Percentiles rank a stretch among this genome's conserved stretches.
Evolutionary conservation across 768 basidiomycete genomes (phyloP).

Genomic region (Phaeotremella skinneri): DNA sequence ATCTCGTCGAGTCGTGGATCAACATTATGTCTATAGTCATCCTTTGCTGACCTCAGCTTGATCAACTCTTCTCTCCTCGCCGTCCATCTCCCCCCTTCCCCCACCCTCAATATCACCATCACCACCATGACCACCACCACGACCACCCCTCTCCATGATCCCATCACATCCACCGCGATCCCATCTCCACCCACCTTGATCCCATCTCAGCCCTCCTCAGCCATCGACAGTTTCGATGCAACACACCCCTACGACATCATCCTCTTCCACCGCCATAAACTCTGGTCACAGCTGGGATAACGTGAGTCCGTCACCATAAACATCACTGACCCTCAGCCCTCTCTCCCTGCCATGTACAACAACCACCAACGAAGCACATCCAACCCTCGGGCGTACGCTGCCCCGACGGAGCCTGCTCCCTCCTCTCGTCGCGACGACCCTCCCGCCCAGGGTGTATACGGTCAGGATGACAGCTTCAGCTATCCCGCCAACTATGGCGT

Average conservation of each 20-base stretch:
- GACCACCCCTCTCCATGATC: neutral
- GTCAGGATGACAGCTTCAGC: conserved; percentile 8
- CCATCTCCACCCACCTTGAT: neutral
- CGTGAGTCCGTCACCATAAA: conserved; percentile 3
- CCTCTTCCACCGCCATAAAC: neutral
- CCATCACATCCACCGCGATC: conserved; percentile 6
- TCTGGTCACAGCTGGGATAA: conserved; percentile 8
- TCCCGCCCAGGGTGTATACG: conserved; percentile 3
- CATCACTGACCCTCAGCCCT: conserved; percentile 1
- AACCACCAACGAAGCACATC: conserved; percentile 18
- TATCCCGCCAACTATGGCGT: neutral
- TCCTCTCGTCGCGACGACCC: conserved; percentile 13
- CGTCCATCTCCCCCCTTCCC: neutral
- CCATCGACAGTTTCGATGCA: conserved; percentile 12
- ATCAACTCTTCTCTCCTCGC: too few relatives aligned
- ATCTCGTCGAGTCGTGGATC: too few relatives aligned
- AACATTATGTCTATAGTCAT: too few relatives aligned
- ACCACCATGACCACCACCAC: neutral
- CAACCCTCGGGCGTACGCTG: conserved; percentile 22
- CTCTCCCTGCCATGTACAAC: conserved; percentile 3
- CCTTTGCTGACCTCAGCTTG: neutral
- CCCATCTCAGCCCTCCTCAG: neutral
- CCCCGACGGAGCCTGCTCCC: conserved; percentile 3
- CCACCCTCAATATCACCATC: too few relatives aligned
- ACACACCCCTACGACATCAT: conserved; percentile 13